phyloP scores from a whole-genome alignment of 495 filamentous ascomycete genomes.

The Penicillium steckii region DNA sequence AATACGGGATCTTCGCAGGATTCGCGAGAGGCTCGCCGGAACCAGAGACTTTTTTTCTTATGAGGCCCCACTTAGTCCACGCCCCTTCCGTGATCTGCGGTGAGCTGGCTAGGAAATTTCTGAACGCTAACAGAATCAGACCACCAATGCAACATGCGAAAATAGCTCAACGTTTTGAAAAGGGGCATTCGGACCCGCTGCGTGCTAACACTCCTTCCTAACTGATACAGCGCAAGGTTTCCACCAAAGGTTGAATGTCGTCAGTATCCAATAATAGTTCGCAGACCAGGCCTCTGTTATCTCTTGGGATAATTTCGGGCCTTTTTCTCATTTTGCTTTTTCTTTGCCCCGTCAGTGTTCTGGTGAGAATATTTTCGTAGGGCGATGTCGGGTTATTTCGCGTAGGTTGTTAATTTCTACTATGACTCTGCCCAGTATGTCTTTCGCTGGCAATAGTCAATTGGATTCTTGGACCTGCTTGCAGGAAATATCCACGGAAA shows the following conservation, averaged over 20 bases:
- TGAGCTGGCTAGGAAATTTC: conserved; percentile 13
- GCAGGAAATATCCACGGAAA: no score
- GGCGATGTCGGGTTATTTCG: no score
- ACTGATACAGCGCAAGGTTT: not conserved
- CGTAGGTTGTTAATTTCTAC: not conserved
- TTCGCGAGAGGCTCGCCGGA: conserved; percentile 8
- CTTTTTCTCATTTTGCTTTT: no score
- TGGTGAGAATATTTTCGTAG: no score
- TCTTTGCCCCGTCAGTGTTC: no score
- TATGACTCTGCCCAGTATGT: no score
- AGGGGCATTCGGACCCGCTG: conserved; percentile 3
- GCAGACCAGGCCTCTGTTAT: not conserved
- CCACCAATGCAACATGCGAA: not conserved
- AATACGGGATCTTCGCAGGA: conserved; percentile 12
- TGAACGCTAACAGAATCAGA: conserved; percentile 7
- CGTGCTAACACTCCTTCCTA: conserved; percentile 15
- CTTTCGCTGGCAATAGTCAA: no score
- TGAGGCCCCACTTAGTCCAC: conserved; percentile 16
- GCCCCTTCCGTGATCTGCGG: conserved; percentile 23
- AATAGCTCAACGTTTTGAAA: conserved; percentile 4
- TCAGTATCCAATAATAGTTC: not conserved
- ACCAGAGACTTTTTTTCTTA: conserved; percentile 16
- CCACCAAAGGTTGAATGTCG: not conserved
- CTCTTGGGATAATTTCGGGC: not conserved
- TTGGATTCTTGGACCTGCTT: no score